Percentiles rank a stretch among this genome's conserved stretches.
Conservation (phyloP, 129 eudicot species). For the Chrysanthemum lavandulifolium region DNA sequence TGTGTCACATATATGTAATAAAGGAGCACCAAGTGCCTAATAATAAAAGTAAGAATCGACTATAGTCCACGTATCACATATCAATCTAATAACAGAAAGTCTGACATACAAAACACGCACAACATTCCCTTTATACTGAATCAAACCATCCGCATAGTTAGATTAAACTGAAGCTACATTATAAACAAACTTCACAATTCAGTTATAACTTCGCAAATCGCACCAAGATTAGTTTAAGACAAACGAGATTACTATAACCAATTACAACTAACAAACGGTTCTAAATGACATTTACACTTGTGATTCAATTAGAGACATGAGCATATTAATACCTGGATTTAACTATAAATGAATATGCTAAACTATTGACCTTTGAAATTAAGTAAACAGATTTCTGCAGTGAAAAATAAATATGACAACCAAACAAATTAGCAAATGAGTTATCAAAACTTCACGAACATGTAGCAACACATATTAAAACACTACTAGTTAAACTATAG, state of each 20-base stretch:
- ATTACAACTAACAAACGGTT: constrained; percentile 9
- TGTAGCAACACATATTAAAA: neutral
- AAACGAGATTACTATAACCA: neutral
- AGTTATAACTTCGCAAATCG: neutral
- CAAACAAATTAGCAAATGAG: constrained; percentile 14
- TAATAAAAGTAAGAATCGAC: neutral
- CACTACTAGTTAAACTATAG: neutral
- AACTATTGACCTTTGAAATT: constrained; percentile 3
- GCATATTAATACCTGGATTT: too few relatives aligned
- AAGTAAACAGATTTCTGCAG: constrained; percentile 1
- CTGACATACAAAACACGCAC: neutral
- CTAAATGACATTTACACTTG: neutral
- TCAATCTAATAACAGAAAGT: neutral
- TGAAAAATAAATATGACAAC: neutral
- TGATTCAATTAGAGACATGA: too few relatives aligned
- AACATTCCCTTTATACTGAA: too few relatives aligned
- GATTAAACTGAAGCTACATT: too few relatives aligned
- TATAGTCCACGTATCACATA: neutral
- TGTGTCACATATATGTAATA: neutral
- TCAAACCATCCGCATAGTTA: too few relatives aligned
- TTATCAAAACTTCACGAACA: constrained; percentile 1
- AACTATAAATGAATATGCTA: constrained; percentile 9
- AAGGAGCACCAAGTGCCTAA: neutral
- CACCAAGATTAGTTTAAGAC: constrained; percentile 5
- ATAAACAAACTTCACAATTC: neutral